Evolutionary conservation across 805 yeast species (phyloP).

Genomic region (Starmerella asiatica): DNA sequence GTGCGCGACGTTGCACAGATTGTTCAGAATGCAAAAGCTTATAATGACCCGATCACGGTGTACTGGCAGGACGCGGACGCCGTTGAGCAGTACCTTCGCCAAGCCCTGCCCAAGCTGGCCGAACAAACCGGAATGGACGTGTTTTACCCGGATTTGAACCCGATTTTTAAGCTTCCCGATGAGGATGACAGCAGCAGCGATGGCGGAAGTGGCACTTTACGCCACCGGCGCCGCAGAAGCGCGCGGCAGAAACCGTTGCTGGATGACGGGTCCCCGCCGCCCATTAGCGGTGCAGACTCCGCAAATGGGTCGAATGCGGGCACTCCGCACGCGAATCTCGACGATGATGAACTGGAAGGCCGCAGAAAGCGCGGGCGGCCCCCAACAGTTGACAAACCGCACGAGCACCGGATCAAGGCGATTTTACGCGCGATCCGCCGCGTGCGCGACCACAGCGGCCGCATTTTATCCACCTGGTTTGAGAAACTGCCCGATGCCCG

Average conservation of each 20-base stretch:
- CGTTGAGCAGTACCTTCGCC: constrained; percentile 39
- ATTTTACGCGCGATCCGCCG: constrained; percentile 70
- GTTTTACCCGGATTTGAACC: constrained; percentile 54
- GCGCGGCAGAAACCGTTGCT: constrained; percentile 14
- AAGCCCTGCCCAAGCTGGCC: constrained; percentile 37
- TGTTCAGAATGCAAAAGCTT: constrained; percentile 79
- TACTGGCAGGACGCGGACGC: constrained; percentile 57
- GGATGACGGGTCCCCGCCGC: constrained; percentile 6
- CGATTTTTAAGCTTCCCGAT: constrained; percentile 39
- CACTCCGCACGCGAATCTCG: constrained; percentile 20
- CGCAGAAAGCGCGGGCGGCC: constrained; percentile 75
- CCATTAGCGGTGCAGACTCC: constrained; percentile 1
- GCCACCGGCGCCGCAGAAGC: constrained; percentile 21
- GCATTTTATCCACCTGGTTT: constrained; percentile 44
- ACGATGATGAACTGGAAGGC: constrained; percentile 27
- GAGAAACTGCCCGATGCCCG: constrained; percentile 70
- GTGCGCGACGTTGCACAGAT: constrained; percentile 69
- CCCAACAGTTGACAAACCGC: constrained; percentile 80
- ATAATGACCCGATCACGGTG: constrained; percentile 55
- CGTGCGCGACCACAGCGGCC: constrained; percentile 41
- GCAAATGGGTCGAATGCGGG: constrained; percentile 1
- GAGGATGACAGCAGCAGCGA: constrained; percentile 20
- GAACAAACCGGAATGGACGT: constrained; percentile 31
- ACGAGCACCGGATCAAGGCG: constrained; percentile 81
- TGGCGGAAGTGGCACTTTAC: constrained; percentile 15